These are phyloP conservation scores for Zalaria sp. DNA, from an alignment of 2,329 filamentous ascomycete species.

Conservation along the genomic window DNA sequence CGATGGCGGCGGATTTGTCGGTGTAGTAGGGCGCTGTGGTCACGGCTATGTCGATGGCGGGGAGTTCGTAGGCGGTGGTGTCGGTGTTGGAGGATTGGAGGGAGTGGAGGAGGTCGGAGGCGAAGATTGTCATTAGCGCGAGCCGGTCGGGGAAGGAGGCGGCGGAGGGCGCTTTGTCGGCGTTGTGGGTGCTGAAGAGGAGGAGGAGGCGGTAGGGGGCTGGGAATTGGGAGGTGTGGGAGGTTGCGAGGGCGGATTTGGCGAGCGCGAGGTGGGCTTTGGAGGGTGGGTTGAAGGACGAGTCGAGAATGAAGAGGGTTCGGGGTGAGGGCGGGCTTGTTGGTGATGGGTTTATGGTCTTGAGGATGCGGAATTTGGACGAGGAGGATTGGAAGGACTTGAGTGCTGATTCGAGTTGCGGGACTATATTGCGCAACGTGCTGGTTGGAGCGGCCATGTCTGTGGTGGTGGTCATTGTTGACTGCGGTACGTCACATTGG, in stretches of 20 bases:
- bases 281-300: conserved; percentile 52
- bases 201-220: conserved; percentile 37
- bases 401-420: conserved; percentile 24
- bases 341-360: conserved; percentile 14
- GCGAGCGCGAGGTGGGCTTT: conserved; percentile 43
- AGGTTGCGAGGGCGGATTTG: conserved; percentile 34
- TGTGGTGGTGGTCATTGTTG: conserved; percentile 1
- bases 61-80: conserved; percentile 14
- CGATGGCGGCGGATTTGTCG: conserved; percentile 52
- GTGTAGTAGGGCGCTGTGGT: conserved; percentile 62
- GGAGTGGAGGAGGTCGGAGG: conserved; percentile 33
- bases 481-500: too few relatives aligned
- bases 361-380: conserved; percentile 20
- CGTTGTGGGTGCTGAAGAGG: conserved; percentile 50
- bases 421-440: conserved; percentile 16
- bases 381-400: conserved; percentile 28
- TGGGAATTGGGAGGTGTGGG: conserved; percentile 15
- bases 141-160: conserved; percentile 54
- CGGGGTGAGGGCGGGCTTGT: conserved; percentile 13
- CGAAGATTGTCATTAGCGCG: conserved; percentile 58
- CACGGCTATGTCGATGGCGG: conserved; percentile 49
- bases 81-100: conserved; percentile 3
- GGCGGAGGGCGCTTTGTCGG: conserved; percentile 51
- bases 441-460: conserved; percentile 2
- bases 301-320: conserved; percentile 49